phyloP scores from a whole-genome alignment of 768 basidiomycete species.

The Leucogyrophana mollusca region DNA sequence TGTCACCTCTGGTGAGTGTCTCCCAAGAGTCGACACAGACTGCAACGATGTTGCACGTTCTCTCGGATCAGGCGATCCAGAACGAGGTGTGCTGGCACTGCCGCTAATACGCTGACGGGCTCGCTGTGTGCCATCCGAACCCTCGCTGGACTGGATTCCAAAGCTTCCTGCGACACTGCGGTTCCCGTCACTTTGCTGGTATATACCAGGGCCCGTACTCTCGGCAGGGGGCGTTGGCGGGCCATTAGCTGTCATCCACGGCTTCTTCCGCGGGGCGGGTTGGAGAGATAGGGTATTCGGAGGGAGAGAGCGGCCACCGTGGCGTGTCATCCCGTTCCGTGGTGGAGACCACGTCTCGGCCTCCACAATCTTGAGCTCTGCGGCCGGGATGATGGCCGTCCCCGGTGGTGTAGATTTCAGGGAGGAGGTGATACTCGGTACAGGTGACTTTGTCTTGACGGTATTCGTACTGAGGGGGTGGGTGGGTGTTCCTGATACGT shows the following conservation, averaged over 20 bases:
- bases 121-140: neutral
- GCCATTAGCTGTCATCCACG: constrained; percentile 14
- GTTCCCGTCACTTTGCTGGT: constrained; percentile 24
- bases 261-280: constrained; percentile 29
- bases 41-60: constrained; percentile 31
- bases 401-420: neutral
- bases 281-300: constrained; percentile 30
- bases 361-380: constrained; percentile 40
- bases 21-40: constrained; percentile 44
- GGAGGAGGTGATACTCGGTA: constrained; percentile 4
- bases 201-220: constrained; percentile 16
- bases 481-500: constrained; percentile 21
- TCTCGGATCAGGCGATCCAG: constrained; percentile 7
- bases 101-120: neutral
- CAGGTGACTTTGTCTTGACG: constrained; percentile 7
- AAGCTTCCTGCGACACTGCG: constrained; percentile 29
- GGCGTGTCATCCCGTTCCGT: constrained; percentile 10
- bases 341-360: constrained; percentile 13
- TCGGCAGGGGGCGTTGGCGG: constrained; percentile 1
- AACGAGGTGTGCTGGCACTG: constrained; percentile 1
- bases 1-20: constrained; percentile 29
- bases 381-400: constrained; percentile 12
- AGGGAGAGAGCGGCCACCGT: constrained; percentile 27
- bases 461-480: constrained; percentile 25
- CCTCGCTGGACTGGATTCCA: constrained; percentile 16